Evolutionary conservation across 2,329 filamentous ascomycete genomes (phyloP).

Genomic region (Penicillium sp.): DNA sequence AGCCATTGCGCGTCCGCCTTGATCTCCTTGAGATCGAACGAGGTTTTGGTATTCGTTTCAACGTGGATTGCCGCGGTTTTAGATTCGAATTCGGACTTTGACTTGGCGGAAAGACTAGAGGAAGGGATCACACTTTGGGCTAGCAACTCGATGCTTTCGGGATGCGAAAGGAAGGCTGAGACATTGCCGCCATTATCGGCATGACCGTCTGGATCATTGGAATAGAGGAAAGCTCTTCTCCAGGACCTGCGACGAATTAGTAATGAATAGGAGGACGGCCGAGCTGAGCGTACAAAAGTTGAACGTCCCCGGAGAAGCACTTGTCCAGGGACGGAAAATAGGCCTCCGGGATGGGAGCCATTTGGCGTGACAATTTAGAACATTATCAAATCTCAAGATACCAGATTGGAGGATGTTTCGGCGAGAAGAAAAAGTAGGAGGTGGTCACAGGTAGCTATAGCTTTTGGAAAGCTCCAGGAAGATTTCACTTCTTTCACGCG

Average conservation of each 20-base stretch:
- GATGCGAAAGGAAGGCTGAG: slow-evolving; percentile 67
- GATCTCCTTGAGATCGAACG: slow-evolving; percentile 72
- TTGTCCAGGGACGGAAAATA: slow-evolving; percentile 84
- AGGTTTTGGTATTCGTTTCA: slow-evolving; percentile 63
- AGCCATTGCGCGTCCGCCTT: slow-evolving; percentile 86
- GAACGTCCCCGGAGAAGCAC: slow-evolving; percentile 75
- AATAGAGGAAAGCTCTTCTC: slow-evolving; percentile 55
- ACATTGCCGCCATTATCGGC: slow-evolving; percentile 58
- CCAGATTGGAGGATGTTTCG: slow-evolving; percentile 10
- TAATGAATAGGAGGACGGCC: neutral
- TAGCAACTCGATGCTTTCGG: slow-evolving; percentile 66
- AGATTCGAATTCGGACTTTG: slow-evolving; percentile 73
- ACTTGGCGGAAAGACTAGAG: slow-evolving; percentile 57
- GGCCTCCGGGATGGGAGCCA: slow-evolving; percentile 69
- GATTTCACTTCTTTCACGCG: slow-evolving; percentile 28
- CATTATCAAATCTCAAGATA: slow-evolving; percentile 33
- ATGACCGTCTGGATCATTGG: slow-evolving; percentile 42
- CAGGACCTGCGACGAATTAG: slow-evolving; percentile 54
- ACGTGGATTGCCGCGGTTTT: slow-evolving; percentile 85
- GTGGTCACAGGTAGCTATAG: slow-evolving; percentile 9
- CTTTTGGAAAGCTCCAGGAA: slow-evolving; percentile 27
- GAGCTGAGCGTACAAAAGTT: slow-evolving; percentile 63
- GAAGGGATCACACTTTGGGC: slow-evolving; percentile 69
- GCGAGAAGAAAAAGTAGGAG: neutral
- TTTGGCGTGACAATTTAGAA: slow-evolving; percentile 46